Base-by-base conservation (phyloP, 179 eudicot species). In the Actinidia polygama region DNA sequence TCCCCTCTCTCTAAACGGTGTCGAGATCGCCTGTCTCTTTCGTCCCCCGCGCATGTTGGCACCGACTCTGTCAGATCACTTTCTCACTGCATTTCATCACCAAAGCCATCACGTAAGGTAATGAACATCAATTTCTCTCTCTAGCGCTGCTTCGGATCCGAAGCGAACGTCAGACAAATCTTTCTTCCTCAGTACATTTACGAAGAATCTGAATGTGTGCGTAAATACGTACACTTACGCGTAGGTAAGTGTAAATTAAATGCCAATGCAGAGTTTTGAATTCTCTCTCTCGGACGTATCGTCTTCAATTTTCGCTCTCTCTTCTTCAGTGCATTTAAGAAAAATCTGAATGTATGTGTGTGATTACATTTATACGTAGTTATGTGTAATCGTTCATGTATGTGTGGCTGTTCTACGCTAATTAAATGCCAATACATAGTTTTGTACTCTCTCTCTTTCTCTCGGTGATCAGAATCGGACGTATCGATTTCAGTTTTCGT, bases 1-100 rank as follows among this genome's bases (percentile, higher is more conserved):
- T 51, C n/a, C 58, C 54, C 50, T 72, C 70, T 23, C 66, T 44
- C 66, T 36, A 50, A 71, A 63, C 82, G 57, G 46, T 79, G 47
- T 83, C 79, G 83, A 40, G 66, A 63, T 73, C 79, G 6, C 16
- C 72, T 14, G 5, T 83, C 54, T 18, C 55, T 83, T 5, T 62
- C 79, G 18, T 46, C 24, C 83, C 63, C 74, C 9, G 74, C 82
- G 82, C 82, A 80, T 53, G 12, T 54, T 36, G 36, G 82, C 49
- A 46, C 78, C 47, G 78, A 61, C n/a, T 79, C 49, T 69, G 47
- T 63, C 55, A 61, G 40, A n/a, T 68, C 19, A 11, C 2, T 68
- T 53, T 68, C 82, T 62, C 6, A 11, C 54, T 69, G 18, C 73
- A 63, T 78, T 78, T 23, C 57, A 3, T 7, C 46, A 21, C 47